These are phyloP conservation scores for Thymus quinquecostatus DNA, from an alignment of 257 asterid genomes.

Conservation along the genomic window DNA sequence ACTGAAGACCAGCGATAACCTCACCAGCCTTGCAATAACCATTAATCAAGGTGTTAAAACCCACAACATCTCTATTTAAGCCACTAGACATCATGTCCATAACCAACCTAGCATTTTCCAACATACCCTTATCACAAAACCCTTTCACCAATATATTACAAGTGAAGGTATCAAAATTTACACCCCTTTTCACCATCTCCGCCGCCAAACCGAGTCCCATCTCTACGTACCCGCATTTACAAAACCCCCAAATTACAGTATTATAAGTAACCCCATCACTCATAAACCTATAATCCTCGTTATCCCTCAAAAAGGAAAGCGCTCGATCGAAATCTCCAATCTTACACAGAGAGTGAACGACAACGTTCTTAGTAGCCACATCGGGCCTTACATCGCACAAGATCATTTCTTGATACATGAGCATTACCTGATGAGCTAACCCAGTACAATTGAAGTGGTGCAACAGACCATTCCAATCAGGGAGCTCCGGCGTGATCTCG, in stretches of 20 bases:
- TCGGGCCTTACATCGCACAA: conserved; percentile 53
- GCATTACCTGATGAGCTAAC: conserved; percentile 64
- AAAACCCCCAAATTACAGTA: conserved; percentile 90
- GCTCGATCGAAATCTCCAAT: conserved; percentile 58
- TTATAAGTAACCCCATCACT: conserved; percentile 74
- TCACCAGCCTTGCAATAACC: conserved; percentile 66
- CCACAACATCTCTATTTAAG: conserved; percentile 57
- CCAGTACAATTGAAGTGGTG: conserved; percentile 73
- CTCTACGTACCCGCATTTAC: conserved; percentile 57
- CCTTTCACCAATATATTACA: conserved; percentile 82
- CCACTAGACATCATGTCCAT: conserved; percentile 56
- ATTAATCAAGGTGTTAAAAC: conserved; percentile 69
- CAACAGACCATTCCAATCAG: conserved; percentile 65
- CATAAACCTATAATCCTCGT: conserved; percentile 36
- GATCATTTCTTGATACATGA: conserved; percentile 65
- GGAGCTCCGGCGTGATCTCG: conserved; percentile 53
- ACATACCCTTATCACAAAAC: conserved; percentile 69
- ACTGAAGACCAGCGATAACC: conserved; percentile 49
- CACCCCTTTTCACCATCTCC: conserved; percentile 69
- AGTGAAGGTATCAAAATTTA: conserved; percentile 58
- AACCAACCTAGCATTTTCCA: conserved; percentile 60
- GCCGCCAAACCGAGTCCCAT: conserved; percentile 74
- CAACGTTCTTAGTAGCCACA: conserved; percentile 67
- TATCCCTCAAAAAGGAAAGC: conserved; percentile 53
- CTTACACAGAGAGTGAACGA: conserved; percentile 71